Conservation (phyloP, 78 protist genomes). For the Parvularia atlantis region DNA sequence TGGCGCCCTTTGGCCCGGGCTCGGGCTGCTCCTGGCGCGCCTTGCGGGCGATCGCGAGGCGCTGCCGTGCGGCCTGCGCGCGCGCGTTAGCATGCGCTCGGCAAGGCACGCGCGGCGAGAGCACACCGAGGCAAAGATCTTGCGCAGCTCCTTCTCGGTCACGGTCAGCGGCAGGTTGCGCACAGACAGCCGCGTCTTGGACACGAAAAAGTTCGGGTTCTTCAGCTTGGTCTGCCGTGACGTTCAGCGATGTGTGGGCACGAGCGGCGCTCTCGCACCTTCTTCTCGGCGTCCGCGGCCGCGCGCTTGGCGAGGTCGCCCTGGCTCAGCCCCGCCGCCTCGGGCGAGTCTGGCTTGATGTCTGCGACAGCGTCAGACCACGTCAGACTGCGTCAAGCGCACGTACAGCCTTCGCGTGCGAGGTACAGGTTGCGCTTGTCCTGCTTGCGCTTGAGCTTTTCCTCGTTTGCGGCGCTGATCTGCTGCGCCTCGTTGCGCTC, state of each 20-base stretch:
- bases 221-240: conserved; percentile 10
- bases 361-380: too few relatives aligned
- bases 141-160: not conserved
- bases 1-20: too few relatives aligned
- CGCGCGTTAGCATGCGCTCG: too few relatives aligned
- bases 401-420: conserved; percentile 1
- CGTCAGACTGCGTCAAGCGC: too few relatives aligned
- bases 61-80: too few relatives aligned
- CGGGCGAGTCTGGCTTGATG: not conserved
- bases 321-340: not conserved
- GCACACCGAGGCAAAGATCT: not conserved
- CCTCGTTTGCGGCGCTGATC: not conserved
- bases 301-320: not conserved
- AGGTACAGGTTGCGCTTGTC: conserved; percentile 9
- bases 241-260: too few relatives aligned
- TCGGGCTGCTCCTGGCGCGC: too few relatives aligned
- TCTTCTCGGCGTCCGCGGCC: not conserved
- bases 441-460: not conserved
- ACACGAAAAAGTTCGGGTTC: conserved; percentile 21
- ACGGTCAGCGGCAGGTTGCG: conserved; percentile 13
- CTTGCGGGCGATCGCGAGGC: too few relatives aligned
- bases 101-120: too few relatives aligned
- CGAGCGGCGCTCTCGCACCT: too few relatives aligned
- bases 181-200: conserved; percentile 18
- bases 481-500: not conserved